These are phyloP conservation scores for Ziziphus jujuba DNA, from an alignment of 306 rosid genomes.

Conservation along the genomic window DNA sequence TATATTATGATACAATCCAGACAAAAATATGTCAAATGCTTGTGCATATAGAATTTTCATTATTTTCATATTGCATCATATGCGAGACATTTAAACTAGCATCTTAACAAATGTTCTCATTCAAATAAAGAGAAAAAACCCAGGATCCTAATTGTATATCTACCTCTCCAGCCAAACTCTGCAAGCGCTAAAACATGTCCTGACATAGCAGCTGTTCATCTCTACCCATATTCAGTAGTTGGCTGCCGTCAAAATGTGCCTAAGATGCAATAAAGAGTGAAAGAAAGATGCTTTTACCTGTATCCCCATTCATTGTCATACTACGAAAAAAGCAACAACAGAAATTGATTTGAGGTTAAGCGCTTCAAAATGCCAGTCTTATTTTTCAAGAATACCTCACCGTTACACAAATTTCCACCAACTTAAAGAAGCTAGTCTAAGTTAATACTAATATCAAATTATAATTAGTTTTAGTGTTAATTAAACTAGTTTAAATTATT, in stretches of 20 bases:
- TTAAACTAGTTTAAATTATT: no score
- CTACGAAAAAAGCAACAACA: slow-evolving; percentile 70
- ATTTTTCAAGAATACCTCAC: background rate
- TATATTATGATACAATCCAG: background rate
- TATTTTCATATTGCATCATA: slow-evolving; percentile 10
- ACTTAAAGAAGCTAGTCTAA: no score
- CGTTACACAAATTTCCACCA: background rate
- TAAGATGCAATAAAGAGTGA: background rate
- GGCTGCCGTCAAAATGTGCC: slow-evolving; percentile 35
- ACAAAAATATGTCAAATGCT: background rate
- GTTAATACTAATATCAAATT: no score
- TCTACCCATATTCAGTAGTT: slow-evolving; percentile 26
- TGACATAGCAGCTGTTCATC: background rate
- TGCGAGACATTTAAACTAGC: slow-evolving; percentile 3
- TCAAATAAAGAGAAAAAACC: background rate
- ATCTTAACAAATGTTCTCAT: background rate
- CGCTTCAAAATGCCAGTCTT: background rate
- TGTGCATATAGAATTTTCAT: slow-evolving; percentile 12
- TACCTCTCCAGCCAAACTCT: slow-evolving; percentile 21
- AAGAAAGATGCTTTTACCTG: slow-evolving; percentile 48
- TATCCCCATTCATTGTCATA: slow-evolving; percentile 99
- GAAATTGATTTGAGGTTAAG: background rate
- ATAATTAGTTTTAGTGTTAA: no score
- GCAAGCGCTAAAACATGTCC: slow-evolving; percentile 25
- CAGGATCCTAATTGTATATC: slow-evolving; percentile 10